Evolutionary conservation across 1,139 yeast species (phyloP), one percentile per base, ranked within the genome.

Genomic region (Geotrichum phurueaensis): DNA sequence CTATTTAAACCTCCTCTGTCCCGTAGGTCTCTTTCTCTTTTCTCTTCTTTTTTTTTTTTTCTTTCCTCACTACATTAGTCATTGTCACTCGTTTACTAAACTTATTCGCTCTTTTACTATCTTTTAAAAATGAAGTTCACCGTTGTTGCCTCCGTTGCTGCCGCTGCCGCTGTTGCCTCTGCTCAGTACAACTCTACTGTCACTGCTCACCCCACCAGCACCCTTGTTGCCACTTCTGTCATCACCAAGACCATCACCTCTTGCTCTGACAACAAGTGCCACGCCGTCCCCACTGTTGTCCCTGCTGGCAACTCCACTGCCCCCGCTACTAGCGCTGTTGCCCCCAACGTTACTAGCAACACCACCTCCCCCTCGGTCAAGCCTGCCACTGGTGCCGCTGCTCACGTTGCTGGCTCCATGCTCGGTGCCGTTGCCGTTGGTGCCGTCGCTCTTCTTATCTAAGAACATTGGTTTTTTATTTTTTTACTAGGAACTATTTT

Each of bases 41-140:
- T 15, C 22, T 36, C 15, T 12, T 7, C 45, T 57, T 52, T 57
- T 47, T 18, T 20, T 27, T 47, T 25, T 33, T 57, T 33, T 33
- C 31, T 33, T 45, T 50, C 33, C 39, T 22, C 49, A 48, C 25
- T 45, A 13, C 25, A 7, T 12, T 10, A 51, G 54, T 51, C 54
- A 51, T 51, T 51, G 59, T 56, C 65, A 53, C 62, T 63, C 68
- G 64, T 66, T 63, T 60, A 58, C 51, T 59, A 45, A 59, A 58
- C 53, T 56, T 57, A n/a, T 36, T 36, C 60, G 50, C 52, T 53
- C 33, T 25, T 20, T 23, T 5, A 48, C 7, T 36, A 22, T 54
- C n/a, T n/a, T 31, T 50, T 39, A 59, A 66, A 61, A 69, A 73
- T 73, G 75, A 70, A 71, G 69, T 71, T 70, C 72, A 63, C 71